Percentiles rank a stretch among this genome's conserved stretches.
phyloP scores from a whole-genome alignment of 176 grass and related monocot genomes.

The Hordeum marinum region DNA sequence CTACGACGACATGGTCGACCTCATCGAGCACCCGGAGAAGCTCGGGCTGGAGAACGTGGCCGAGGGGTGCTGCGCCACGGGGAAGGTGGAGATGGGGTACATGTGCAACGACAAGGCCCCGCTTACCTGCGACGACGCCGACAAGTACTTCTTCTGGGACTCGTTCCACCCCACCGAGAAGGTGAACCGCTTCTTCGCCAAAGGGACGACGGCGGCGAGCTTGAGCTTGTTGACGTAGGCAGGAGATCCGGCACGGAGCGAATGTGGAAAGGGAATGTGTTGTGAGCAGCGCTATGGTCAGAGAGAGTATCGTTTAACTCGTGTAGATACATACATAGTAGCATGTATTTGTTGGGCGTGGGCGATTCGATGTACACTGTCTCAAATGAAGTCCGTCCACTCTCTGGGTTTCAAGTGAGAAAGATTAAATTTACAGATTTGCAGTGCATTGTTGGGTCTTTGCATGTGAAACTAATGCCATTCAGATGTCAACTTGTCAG shows the following conservation, averaged over 20 bases:
- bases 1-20: conserved; percentile 42
- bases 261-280: not conserved
- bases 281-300: too few species aligned
- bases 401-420: too few species aligned
- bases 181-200: conserved; percentile 55
- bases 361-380: too few species aligned
- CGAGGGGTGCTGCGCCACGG: conserved; percentile 70
- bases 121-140: conserved; percentile 46
- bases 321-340: not conserved
- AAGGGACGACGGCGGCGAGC: conserved; percentile 16
- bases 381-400: too few species aligned
- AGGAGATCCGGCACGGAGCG: too few species aligned
- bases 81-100: conserved; percentile 65
- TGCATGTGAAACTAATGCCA: too few species aligned
- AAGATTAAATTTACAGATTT: too few species aligned
- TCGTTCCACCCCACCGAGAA: conserved; percentile 82
- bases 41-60: conserved; percentile 69
- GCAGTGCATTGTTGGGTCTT: too few species aligned
- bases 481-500: too few species aligned
- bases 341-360: not conserved
- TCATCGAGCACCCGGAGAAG: conserved; percentile 52
- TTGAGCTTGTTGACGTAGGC: conserved; percentile 8
- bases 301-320: not conserved
- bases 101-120: conserved; percentile 45
- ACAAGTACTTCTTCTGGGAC: conserved; percentile 84